Percentiles rank a stretch among this genome's conserved stretches.
Evolutionary conservation across 257 asterid species (phyloP).

Genomic region (Primulina tabacum): DNA sequence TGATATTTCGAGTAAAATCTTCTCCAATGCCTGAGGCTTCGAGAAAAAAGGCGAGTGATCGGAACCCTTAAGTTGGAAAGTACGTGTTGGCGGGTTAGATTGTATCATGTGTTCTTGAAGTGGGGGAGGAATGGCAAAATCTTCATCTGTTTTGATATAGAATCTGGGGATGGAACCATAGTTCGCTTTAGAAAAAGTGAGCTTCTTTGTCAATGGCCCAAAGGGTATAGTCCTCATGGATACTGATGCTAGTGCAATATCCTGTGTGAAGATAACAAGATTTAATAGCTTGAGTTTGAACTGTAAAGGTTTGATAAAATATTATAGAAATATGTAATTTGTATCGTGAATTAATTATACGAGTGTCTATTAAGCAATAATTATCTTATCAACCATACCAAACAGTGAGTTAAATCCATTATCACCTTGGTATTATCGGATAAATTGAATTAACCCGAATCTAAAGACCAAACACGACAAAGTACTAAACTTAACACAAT

Average conservation of each 20-base stretch:
- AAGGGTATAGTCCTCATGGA: constrained; percentile 50
- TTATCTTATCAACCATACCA: too few species aligned
- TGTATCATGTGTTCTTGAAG: constrained; percentile 54
- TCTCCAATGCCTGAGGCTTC: constrained; percentile 51
- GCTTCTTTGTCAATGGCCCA: constrained; percentile 43
- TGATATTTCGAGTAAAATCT: constrained; percentile 41
- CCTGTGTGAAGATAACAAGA: constrained; percentile 29
- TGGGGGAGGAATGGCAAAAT: constrained; percentile 41
- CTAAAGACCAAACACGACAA: too few species aligned
- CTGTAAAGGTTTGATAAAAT: too few species aligned
- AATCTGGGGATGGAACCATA: constrained; percentile 47
- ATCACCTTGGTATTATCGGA: too few species aligned
- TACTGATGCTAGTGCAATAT: constrained; percentile 49
- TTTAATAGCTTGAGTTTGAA: too few species aligned
- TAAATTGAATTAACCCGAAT: too few species aligned
- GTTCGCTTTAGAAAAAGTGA: constrained; percentile 41
- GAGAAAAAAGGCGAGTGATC: constrained; percentile 66
- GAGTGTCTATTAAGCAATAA: too few species aligned
- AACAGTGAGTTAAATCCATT: too few species aligned
- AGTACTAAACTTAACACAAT: too few species aligned
- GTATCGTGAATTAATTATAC: too few species aligned
- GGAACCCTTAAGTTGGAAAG: constrained; percentile 47
- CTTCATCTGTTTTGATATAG: constrained; percentile 47
- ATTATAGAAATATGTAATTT: too few species aligned
- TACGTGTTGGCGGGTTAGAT: constrained; percentile 43